phyloP scores from a whole-genome alignment of 768 basidiomycete genomes.

The Rhodotorula kratochvilovae region DNA sequence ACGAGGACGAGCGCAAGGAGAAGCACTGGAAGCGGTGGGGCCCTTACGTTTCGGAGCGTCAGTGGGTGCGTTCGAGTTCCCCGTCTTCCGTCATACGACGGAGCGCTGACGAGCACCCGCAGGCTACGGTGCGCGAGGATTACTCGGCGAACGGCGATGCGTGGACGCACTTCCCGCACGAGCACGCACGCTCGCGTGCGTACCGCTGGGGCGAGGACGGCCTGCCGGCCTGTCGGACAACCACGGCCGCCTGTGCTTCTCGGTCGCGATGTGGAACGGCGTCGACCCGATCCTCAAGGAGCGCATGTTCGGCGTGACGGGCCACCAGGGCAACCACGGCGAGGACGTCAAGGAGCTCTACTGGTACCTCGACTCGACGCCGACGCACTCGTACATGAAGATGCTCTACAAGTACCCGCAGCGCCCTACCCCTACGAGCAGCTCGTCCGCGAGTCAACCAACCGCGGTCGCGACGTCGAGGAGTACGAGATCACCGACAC shows the following conservation, averaged over 20 bases:
- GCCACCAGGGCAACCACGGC: slow-evolving; percentile 93
- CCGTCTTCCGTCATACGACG: neutral
- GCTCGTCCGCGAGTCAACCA: slow-evolving; percentile 75
- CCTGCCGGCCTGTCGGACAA: slow-evolving; percentile 97
- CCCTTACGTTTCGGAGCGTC: slow-evolving; percentile 91
- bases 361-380: slow-evolving; percentile 96
- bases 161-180: slow-evolving; percentile 92
- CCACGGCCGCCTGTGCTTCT: slow-evolving; percentile 87
- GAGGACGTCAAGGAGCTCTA: slow-evolving; percentile 99
- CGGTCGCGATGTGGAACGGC: slow-evolving; percentile 89
- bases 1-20: slow-evolving; percentile 69
- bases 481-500: slow-evolving; percentile 95
- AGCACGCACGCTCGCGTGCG: slow-evolving; percentile 83
- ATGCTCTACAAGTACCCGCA: slow-evolving; percentile 99
- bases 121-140: slow-evolving; percentile 98
- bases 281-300: slow-evolving; percentile 93
- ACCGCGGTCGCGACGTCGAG: slow-evolving; percentile 73
- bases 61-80: slow-evolving; percentile 65
- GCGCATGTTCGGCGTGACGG: slow-evolving; percentile 90
- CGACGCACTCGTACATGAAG: slow-evolving; percentile 99
- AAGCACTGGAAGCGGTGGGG: slow-evolving; percentile 99
- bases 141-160: slow-evolving; percentile 83
- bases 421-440: slow-evolving; percentile 86
- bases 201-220: slow-evolving; percentile 99
- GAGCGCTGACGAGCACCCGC: slow-evolving; percentile 37